Evolutionary conservation across 2,329 filamentous ascomycete genomes (phyloP).

Genomic region (Myriosclerotinia scirpicola): DNA sequence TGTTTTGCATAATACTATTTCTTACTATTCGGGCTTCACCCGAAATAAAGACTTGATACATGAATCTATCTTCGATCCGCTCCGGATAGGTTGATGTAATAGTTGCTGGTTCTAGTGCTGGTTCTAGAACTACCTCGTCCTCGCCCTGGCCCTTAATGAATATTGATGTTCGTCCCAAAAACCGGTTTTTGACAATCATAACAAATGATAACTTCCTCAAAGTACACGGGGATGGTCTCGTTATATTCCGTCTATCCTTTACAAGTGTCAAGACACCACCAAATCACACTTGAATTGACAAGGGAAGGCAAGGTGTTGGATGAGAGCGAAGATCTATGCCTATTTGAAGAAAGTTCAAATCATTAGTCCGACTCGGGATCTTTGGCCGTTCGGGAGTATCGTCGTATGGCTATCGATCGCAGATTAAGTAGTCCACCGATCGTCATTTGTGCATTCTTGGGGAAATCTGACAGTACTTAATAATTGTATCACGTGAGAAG

Average conservation of each 20-base stretch:
- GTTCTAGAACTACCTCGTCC: constrained; percentile 5
- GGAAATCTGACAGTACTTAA: constrained; percentile 3
- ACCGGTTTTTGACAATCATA: neutral
- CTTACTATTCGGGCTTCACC: neutral
- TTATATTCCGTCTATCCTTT: neutral
- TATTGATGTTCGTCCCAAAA: neutral
- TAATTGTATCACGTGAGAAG: neutral
- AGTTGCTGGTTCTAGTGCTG: neutral
- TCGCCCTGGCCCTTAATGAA: too few species aligned
- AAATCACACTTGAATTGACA: too few species aligned
- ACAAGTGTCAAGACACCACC: neutral
- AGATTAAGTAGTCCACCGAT: constrained; percentile 10
- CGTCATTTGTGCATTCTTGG: neutral
- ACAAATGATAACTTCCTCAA: neutral
- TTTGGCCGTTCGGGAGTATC: constrained; percentile 3
- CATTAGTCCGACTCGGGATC: constrained; percentile 6
- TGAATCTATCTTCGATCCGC: neutral
- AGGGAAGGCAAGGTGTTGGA: neutral
- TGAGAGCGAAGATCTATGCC: neutral
- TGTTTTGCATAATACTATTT: neutral
- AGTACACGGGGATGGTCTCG: neutral
- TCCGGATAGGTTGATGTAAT: neutral
- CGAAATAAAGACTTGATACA: neutral
- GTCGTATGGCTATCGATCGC: constrained; percentile 12
- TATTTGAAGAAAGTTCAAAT: neutral